Evolutionary conservation across 1,284 basidiomycete species (phyloP), one percentile per base, ranked within the genome.

Genomic region (Cutaneotrichosporon arboriforme): DNA sequence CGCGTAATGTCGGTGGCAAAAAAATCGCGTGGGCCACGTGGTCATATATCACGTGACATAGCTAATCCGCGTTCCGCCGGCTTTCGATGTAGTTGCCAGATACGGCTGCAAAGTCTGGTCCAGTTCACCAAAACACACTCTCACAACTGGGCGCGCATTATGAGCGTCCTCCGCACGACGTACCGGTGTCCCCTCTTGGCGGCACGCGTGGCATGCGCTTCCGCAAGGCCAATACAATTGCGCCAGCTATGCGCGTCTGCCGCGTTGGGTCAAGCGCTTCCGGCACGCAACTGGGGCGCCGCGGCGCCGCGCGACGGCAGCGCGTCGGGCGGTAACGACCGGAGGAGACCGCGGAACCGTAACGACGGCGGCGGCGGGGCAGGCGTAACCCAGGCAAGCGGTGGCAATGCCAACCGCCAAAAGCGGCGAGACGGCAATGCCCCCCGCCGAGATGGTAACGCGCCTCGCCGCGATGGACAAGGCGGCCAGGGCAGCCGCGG

Each of bases 251-350:
- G 22, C 23, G 46, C 26, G 12, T n/a, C 36, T n/a, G 46, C 46
- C 3, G n/a, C 38, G n/a, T 21, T 14, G 14, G 18, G 18, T 21
- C 36, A 15, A 12, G 42, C 15, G 1, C 48, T 34, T 14, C 43
- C 53, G n/a, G 18, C 53, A 35, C 34, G 41, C 9, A 36, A 54
- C 48, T 49, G 53, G 53, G 48, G 53, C 17, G 37, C 53, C 23
- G 42, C 15, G 34, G 17, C 49, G n/a, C 21, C 34, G 10, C 17
- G 21, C 26, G 26, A 31, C 26, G 26, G 26, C 26, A 10, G 7
- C 5, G 10, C 7, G 7, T 31, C 26, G 26, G 10, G 26, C 26
- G 26, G 26, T 5, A 31, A 31, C 26, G 26, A 31, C 26, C 26
- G 26, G 26, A 31, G n/a, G 31, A 26, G 22, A 34, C n/a, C 21